phyloP scores from a whole-genome alignment of 129 eudicot genomes.

The Ambrosia artemisiifolia region DNA sequence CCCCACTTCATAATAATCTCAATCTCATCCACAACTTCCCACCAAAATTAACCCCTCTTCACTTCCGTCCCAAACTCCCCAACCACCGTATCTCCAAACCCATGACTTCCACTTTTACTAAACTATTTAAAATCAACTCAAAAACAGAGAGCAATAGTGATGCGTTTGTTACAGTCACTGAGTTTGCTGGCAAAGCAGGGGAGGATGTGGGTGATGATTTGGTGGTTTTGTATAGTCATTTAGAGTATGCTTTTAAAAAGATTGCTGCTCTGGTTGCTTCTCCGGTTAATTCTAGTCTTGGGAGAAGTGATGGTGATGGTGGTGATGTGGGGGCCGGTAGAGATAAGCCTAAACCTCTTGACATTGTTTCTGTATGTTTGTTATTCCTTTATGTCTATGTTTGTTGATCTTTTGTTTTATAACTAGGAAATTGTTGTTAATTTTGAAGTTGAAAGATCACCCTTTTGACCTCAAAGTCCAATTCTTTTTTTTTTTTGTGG shows the following conservation, averaged over 20 bases:
- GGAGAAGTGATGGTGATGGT: constrained; percentile 31
- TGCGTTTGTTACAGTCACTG: constrained; percentile 46
- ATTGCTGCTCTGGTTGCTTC: constrained; percentile 96
- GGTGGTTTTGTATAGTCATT: constrained; percentile 60
- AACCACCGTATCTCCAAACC: constrained; percentile 20
- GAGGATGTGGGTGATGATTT: constrained; percentile 75
- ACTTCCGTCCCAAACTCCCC: constrained; percentile 13
- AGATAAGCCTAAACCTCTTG: constrained; percentile 97
- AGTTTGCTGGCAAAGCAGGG: constrained; percentile 73
- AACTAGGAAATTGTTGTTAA: too few relatives aligned
- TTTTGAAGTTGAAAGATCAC: background rate
- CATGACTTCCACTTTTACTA: constrained; percentile 40
- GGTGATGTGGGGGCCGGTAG: constrained; percentile 40
- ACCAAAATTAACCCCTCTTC: constrained; percentile 26
- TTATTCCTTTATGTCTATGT: background rate
- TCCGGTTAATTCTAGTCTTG: constrained; percentile 69
- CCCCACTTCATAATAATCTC: constrained; percentile 42
- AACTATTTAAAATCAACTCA: constrained; percentile 40
- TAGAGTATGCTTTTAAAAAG: constrained; percentile 85
- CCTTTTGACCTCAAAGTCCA: background rate
- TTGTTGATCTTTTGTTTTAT: background rate
- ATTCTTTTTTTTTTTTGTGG: background rate
- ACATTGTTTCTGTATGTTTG: constrained; percentile 67
- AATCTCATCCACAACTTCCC: constrained; percentile 33
- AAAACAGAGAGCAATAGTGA: constrained; percentile 25